These are phyloP conservation scores for Tolypocladium cylindrosporum DNA, from an alignment of 2,329 filamentous ascomycete species.

Conservation along the genomic window DNA sequence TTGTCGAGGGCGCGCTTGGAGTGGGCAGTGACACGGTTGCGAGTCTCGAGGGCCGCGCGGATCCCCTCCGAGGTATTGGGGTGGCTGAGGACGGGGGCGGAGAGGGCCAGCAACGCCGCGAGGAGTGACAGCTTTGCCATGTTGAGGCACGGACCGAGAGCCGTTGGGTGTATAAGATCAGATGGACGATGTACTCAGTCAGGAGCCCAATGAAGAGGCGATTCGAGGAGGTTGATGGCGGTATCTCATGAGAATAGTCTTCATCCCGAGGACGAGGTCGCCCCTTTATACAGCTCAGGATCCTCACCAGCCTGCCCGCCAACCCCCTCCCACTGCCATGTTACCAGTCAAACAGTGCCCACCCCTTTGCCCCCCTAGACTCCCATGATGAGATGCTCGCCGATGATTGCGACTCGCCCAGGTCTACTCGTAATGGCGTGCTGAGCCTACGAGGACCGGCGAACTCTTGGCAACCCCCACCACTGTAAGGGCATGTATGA, in stretches of 20 bases:
- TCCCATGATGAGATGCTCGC: background rate
- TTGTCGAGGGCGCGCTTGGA: slow-evolving; percentile 3
- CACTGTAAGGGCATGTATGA: background rate
- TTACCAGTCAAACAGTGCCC: background rate
- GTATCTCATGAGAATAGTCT: too few species aligned
- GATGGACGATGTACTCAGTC: background rate
- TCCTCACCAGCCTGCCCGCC: background rate
- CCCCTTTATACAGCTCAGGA: background rate
- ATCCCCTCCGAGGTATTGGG: slow-evolving; percentile 6
- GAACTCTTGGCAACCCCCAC: background rate
- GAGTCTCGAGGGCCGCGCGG: background rate
- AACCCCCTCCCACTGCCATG: background rate
- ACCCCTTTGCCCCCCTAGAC: too few species aligned
- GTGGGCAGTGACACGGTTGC: slow-evolving; percentile 3
- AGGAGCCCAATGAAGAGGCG: background rate
- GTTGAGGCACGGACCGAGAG: background rate
- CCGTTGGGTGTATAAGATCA: too few species aligned
- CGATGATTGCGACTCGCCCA: background rate
- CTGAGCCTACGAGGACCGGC: background rate
- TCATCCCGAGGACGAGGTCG: background rate
- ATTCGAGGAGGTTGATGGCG: background rate
- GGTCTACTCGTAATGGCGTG: background rate
- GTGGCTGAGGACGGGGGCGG: slow-evolving; percentile 10
- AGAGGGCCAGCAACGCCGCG: slow-evolving; percentile 15
- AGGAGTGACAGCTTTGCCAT: slow-evolving; percentile 11